Base-by-base conservation (phyloP, 495 filamentous ascomycete genomes). In the Lasiosphaeria ovina region DNA sequence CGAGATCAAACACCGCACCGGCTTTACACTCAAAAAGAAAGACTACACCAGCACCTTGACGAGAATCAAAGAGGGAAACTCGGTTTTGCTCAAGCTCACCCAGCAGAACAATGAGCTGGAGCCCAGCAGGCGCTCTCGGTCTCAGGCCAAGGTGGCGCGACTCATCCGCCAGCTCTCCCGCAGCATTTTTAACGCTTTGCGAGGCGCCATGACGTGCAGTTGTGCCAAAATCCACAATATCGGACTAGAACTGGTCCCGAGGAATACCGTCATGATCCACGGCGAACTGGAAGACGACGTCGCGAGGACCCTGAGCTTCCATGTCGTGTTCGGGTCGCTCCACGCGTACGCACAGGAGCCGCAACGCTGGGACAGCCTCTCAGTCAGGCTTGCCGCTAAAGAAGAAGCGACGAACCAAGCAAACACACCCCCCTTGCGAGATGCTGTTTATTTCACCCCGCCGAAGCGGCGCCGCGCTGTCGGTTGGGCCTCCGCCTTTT, bases 261-360 rank as follows among this genome's bases (percentile, higher is more conserved):
- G 60, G 35, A 17, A 57, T 31, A 32, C 40, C 16, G 32, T 56
- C 35, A 38, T 62, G 6, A 34, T 56, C 1, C 59, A 36, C 10
- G 34, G 53, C 6, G 55, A 57, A 12, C 7, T 45, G n/a, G 60
- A 62, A 11, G 32, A 62, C 38, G 35, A 57, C 7, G 40, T 57
- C 7, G 60, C 60, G 12, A 52, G 56, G 35, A 57, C 33, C 24
- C 35, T 62, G 11, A 32, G 53, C 3, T 62, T 62, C 35, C 36
- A 54, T 35, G 9, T 57, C 35, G 60, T 32, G 35, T 9, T 45
- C 12, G 42, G 42, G 16, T 45, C 42, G 3, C 4, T 35, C 51
- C n/a, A 7, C 6, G 11, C 11, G 4, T 14, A n/a, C 42, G 16
- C 42, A 14, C 42, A 4, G 12, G 11, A 45, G 42, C 16, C 42